Evolutionary conservation across 73 alveolate genomes (phyloP), one percentile per base, ranked within the genome.

Genomic region (Stentor coeruleus): DNA sequence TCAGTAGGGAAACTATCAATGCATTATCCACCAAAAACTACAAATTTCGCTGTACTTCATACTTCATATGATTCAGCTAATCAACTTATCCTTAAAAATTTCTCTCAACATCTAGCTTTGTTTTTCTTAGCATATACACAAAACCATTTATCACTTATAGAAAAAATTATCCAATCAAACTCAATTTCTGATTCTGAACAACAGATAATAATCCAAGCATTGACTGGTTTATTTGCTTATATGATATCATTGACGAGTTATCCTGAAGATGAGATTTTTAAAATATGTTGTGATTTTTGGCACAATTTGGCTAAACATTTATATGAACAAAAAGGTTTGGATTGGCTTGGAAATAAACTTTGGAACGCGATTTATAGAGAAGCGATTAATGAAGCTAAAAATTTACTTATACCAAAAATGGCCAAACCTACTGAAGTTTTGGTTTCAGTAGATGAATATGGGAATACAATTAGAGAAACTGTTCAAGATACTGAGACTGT

Each of bases 361-460:
- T 39, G 72, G 82, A 83, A 59, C 82, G 40, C 88, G 3, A 74
- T 39, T 59, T 80, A 85, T 85, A 82, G 84, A 35, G 82, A 42
- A 41, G 60, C 90, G 55, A 83, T 96, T 2, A 95, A 87, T 58
- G 81, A 91, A 74, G 90, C 97, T 3, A 82, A 99, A 66, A 82
- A 76, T 59, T 83, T 87, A 36, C 74, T 92, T 15, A 90, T 97
- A n/a, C 81, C 90, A 55, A 91, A 88, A 82, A 97, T 96, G 99
- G 99, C 97, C 14, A 97, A 97, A 84, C 99, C 99, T n/a, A 74
- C 93, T 77, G 99, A 97, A 93, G 99, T 97, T 3, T 92, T 95
- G 77, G 94, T 97, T 14, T 91, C 91, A 38, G 90, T 92, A 4
- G 98, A 94, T 85, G 98, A 94, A 59, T 87, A 85, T 77, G 98